Base-by-base conservation (phyloP, 2,329 filamentous ascomycete species). In the Monilinia aucupariae region DNA sequence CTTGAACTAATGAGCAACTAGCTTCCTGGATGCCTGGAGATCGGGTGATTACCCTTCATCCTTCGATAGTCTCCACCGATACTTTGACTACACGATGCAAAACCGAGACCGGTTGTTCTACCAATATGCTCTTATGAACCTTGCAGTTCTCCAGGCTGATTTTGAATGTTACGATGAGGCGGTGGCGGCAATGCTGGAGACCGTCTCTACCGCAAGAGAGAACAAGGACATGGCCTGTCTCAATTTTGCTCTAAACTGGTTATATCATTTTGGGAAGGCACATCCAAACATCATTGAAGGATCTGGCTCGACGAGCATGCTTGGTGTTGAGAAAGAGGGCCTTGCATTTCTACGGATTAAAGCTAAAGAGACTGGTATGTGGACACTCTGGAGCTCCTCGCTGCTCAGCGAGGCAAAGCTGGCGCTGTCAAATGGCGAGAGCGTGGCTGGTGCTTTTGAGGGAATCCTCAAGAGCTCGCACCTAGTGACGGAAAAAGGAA, bases 41-140 rank as follows among this genome's bases (percentile, higher is more conserved):
- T 87, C 91, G 4, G 93, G 93, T 5, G 92, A 97, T 75, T 96
- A 93, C 71, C 86, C 90, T 15, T 91, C 90, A 0, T 89, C 94
- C 0, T 94, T 97, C 73, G 93, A 99, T 71, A 88, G 88, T 68
- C 81, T 99, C 25, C 92, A 97, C 74, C 87, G 91, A 59, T 99
- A 97, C 75, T 99, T 97, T 71, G 94, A 99, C 75, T 97, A 96
- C 75, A 94, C 92, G 1, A 92, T 96, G 85, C 89, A 94, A 71
- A 89, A 86, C 68, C 81, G 86, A 65, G 90, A 96, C 70, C 87
- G 90, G 30, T 84, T 89, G 6, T 92, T 92, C 70, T 97, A 99
- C 72, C 94, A 97, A 73, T 96, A 97, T 73, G 94, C 94, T 0
- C 78, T 97, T 17, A 86, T 99, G 72, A 97, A 97, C 72, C 83